Conservation (phyloP, 1,284 basidiomycete species). For the Xerocomus minutiporus region DNA sequence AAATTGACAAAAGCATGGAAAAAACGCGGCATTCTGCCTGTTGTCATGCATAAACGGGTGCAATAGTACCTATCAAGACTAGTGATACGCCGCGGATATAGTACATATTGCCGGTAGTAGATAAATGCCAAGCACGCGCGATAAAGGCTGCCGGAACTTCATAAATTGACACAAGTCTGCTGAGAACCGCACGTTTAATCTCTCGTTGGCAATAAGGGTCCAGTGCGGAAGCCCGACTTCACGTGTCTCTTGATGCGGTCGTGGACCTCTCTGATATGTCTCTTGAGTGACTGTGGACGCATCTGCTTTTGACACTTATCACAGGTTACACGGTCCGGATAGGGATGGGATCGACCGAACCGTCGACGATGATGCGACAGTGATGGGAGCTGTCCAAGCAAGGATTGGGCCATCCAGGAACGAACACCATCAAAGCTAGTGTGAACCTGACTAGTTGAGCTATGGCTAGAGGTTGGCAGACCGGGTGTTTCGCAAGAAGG, state of each 20-base stretch:
- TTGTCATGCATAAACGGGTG: slow-evolving; percentile 1
- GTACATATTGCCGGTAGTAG: slow-evolving; percentile 1
- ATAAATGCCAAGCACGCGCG: background rate
- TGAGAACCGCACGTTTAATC: background rate
- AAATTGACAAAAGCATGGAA: slow-evolving; percentile 1
- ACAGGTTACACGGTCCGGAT: slow-evolving; percentile 8
- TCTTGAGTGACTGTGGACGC: slow-evolving; percentile 16
- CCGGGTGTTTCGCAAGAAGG: background rate
- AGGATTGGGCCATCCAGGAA: background rate
- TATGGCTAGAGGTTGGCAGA: background rate
- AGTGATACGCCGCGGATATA: background rate
- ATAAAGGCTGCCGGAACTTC: background rate
- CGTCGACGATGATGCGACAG: slow-evolving; percentile 1
- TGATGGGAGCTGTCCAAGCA: slow-evolving; percentile 1
- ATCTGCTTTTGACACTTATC: slow-evolving; percentile 16
- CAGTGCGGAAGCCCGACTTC: background rate
- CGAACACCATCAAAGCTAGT: background rate
- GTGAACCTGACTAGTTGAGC: background rate
- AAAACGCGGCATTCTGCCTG: background rate
- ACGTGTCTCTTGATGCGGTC: slow-evolving; percentile 14
- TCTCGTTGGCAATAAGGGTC: background rate
- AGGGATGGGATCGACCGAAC: background rate
- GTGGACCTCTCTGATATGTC: slow-evolving; percentile 21
- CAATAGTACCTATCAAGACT: slow-evolving; percentile 2
- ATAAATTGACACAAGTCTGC: background rate